These are phyloP conservation scores for Kazachstania kunashirensis DNA, from an alignment of 805 yeast species.

Conservation along the genomic window DNA sequence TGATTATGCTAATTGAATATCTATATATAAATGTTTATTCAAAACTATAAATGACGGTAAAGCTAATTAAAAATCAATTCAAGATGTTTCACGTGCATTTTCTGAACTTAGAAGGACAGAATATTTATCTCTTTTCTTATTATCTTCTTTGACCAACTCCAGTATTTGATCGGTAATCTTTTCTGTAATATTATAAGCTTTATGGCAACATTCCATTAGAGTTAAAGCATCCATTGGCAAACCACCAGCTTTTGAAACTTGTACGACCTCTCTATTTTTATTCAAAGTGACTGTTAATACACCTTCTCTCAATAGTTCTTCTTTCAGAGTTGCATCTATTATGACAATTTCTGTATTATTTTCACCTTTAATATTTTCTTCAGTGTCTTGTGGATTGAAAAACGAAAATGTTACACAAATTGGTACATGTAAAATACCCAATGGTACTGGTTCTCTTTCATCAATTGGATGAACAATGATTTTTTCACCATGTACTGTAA, in stretches of 20 bases:
- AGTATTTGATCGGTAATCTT: slow-evolving; percentile 56
- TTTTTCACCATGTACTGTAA: slow-evolving; percentile 57
- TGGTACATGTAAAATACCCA: slow-evolving; percentile 82
- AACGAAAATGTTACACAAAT: slow-evolving; percentile 84
- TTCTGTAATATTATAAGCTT: slow-evolving; percentile 57
- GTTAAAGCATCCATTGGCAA: slow-evolving; percentile 64
- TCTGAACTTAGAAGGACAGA: slow-evolving; percentile 28
- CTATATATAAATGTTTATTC: too few relatives aligned
- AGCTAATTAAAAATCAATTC: too few relatives aligned
- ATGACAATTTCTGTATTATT: slow-evolving; percentile 49
- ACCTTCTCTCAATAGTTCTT: slow-evolving; percentile 70
- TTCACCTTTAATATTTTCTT: slow-evolving; percentile 63
- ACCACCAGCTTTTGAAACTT: slow-evolving; percentile 84
- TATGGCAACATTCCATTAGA: slow-evolving; percentile 57
- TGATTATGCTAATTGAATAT: neutral
- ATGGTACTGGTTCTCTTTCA: slow-evolving; percentile 80
- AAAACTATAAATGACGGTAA: too few relatives aligned
- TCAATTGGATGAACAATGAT: slow-evolving; percentile 58
- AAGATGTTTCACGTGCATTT: slow-evolving; percentile 22
- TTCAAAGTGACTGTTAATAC: slow-evolving; percentile 77
- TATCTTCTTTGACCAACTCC: slow-evolving; percentile 45
- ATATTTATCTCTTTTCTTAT: slow-evolving; percentile 35
- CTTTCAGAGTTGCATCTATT: slow-evolving; percentile 68
- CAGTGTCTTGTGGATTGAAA: slow-evolving; percentile 56
- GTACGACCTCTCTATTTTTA: slow-evolving; percentile 85